phyloP scores from a whole-genome alignment of 2,329 filamentous ascomycete genomes.

The Neofusicoccum laricinum region DNA sequence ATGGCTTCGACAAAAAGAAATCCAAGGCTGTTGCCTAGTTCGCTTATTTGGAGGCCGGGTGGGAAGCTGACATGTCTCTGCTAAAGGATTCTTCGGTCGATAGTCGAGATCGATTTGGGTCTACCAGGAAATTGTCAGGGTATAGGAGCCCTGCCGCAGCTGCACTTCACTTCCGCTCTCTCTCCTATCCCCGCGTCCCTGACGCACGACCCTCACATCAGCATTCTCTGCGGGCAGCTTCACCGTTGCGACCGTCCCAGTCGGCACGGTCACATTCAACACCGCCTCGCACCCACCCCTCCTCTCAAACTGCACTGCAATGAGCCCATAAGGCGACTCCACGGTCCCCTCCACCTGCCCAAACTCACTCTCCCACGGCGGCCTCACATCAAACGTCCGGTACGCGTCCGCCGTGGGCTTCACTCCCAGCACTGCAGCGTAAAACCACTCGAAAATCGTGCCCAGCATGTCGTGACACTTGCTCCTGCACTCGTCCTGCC shows the following conservation, averaged over 20 bases:
- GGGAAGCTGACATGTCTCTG: no score
- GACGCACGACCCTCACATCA: not conserved
- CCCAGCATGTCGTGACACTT: slow-evolving; percentile 51
- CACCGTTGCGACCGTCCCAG: slow-evolving; percentile 23
- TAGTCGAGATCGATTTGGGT: no score
- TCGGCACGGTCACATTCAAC: slow-evolving; percentile 26
- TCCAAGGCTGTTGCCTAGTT: no score
- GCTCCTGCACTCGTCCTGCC: slow-evolving; percentile 43
- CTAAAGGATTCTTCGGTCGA: no score
- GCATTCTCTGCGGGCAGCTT: slow-evolving; percentile 18
- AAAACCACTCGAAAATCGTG: slow-evolving; percentile 50
- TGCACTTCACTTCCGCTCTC: not conserved
- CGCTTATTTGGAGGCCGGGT: no score
- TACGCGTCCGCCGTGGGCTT: slow-evolving; percentile 40
- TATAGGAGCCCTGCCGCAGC: not conserved
- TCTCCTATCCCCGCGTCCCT: not conserved
- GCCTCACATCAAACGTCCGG: slow-evolving; percentile 39
- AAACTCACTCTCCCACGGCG: slow-evolving; percentile 42
- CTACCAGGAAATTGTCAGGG: not conserved
- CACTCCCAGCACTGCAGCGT: slow-evolving; percentile 40
- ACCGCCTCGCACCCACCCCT: not conserved
- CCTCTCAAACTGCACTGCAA: slow-evolving; percentile 27
- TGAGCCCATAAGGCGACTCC: slow-evolving; percentile 40
- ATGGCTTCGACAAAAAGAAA: no score
- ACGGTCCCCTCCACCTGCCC: slow-evolving; percentile 36